Evolutionary conservation across 2,329 filamentous ascomycete genomes (phyloP).

Genomic region (Aspergillus brunneoviolaceus): DNA sequence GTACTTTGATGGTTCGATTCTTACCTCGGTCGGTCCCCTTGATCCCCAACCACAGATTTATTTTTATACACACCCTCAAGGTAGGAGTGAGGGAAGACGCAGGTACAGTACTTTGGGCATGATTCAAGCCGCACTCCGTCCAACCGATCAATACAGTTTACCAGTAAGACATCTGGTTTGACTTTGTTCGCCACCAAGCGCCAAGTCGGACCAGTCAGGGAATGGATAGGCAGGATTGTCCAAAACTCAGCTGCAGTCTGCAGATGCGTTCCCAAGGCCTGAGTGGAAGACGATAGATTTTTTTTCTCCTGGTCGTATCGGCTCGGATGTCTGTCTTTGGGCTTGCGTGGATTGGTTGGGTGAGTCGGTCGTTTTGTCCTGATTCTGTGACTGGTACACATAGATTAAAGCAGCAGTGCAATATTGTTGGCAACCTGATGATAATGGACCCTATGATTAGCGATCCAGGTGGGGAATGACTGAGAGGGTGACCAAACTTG

Average conservation of each 20-base stretch:
- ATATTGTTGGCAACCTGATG: not conserved
- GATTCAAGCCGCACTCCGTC: not conserved
- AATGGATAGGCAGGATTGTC: not conserved
- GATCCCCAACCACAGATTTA: not conserved
- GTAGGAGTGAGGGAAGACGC: not conserved
- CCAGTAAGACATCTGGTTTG: not conserved
- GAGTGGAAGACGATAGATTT: not conserved
- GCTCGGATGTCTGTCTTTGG: not conserved
- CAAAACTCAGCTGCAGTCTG: not conserved
- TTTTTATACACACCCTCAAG: not conserved
- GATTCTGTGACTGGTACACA: not conserved
- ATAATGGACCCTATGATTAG: not conserved
- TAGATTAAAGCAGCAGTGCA: not conserved
- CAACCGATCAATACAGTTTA: not conserved
- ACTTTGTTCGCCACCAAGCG: constrained; percentile 7
- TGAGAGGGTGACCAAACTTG: not conserved
- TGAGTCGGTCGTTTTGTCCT: not conserved
- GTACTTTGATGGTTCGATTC: not conserved
- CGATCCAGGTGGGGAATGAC: not conserved
- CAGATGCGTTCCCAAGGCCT: not conserved
- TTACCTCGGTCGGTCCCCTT: not conserved
- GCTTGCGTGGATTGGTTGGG: not conserved
- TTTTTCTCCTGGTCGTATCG: not conserved
- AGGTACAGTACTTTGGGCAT: not conserved
- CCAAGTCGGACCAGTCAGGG: constrained; percentile 5